Conservation (phyloP, 139 green algal genomes). For the Picochlorum costavermella region DNA sequence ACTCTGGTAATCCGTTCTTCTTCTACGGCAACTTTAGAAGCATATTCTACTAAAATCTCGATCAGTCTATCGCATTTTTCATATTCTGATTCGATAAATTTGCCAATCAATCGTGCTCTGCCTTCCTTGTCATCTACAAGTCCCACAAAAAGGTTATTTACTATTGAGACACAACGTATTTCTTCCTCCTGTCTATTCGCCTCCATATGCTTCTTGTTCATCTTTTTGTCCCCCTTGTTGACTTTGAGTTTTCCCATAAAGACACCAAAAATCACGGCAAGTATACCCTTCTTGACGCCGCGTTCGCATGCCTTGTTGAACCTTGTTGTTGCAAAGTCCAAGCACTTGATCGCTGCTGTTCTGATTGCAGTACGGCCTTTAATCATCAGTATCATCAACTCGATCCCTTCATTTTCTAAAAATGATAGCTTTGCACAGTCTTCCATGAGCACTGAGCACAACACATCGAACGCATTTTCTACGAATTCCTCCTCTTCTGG, state of each 20-base stretch:
- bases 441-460: slow-evolving; percentile 74
- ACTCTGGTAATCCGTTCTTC: slow-evolving; percentile 19
- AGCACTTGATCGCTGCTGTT: slow-evolving; percentile 62
- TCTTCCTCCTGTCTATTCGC: slow-evolving; percentile 67
- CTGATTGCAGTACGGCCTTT: slow-evolving; percentile 57
- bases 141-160: slow-evolving; percentile 56
- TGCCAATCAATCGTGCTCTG: slow-evolving; percentile 73
- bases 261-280: slow-evolving; percentile 79
- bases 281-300: slow-evolving; percentile 57
- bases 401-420: slow-evolving; percentile 46
- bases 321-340: slow-evolving; percentile 82
- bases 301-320: slow-evolving; percentile 54
- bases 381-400: slow-evolving; percentile 93
- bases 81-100: slow-evolving; percentile 96
- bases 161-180: slow-evolving; percentile 73
- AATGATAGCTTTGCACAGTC: slow-evolving; percentile 56
- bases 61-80: slow-evolving; percentile 94
- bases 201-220: slow-evolving; percentile 31
- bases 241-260: slow-evolving; percentile 91
- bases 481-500: slow-evolving; percentile 74
- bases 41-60: slow-evolving; percentile 76
- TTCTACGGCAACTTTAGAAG: slow-evolving; percentile 30
- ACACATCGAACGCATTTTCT: slow-evolving; percentile 82
- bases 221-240: not conserved
- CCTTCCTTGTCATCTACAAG: slow-evolving; percentile 27